Evolutionary conservation across 345 rosid species (phyloP), one percentile per base, ranked within the genome.

Genomic region (Ceriops zippeliana): DNA sequence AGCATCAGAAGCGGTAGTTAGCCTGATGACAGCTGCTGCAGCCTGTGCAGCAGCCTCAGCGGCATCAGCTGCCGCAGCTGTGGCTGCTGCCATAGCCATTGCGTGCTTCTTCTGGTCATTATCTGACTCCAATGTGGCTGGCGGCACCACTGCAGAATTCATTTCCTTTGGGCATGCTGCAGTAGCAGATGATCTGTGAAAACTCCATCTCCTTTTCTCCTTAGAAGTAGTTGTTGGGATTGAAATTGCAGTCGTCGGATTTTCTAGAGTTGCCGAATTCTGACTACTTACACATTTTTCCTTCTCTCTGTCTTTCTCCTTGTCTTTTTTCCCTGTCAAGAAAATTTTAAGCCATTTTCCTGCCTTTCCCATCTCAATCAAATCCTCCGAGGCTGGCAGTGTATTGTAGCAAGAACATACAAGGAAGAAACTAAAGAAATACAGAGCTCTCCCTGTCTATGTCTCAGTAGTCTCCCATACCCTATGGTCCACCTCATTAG

Each of bases 151-250:
- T 7, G 71, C 58, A 42, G 79, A 70, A 75, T 70, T 80, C 20
- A 26, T 42, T 35, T 78, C 86, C 71, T 72, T 80, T 27, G 72
- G 61, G 35, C 74, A 69, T 42, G 78, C 80, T 46, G 77, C 75
- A 0, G 90, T 61, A 7, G 96, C 90, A 0, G 96, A 86, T 11
- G 99, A 88, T 69, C 96, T 84, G 61, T 93, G 81, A 58, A 93
- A 91, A 82, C 97, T 93, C 96, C 96, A 93, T 63, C 96, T 81
- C 71, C 81, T 76, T 77, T 87, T 93, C 74, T 93, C 99, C 52
- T 83, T 88, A 1, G 91, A 90, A 70, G 93, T 88, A 7, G 80
- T 69, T 31, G 91, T 90, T 32, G 71, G 73, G 30, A 73, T 54
- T 15, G 70, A 56, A 66, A 75, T 74, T 0, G 92, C 87, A 61